Evolutionary conservation across 352 stramenopile genomes (phyloP).

Genomic region (Pythium sp.): DNA sequence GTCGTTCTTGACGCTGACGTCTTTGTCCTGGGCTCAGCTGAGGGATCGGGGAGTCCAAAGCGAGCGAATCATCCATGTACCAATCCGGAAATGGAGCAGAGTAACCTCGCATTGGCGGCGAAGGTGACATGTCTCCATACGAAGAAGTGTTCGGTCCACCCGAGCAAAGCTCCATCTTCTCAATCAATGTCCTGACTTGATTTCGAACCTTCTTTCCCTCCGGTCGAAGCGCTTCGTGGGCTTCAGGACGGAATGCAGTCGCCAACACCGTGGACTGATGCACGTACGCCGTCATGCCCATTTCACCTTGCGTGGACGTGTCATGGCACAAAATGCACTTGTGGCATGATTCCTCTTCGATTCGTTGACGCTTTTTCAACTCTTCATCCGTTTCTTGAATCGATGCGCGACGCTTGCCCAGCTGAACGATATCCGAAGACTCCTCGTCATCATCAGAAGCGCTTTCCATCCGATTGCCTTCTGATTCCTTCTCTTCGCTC

Average conservation of each 20-base stretch:
- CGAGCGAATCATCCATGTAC: conserved; percentile 54
- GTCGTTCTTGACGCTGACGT: conserved; percentile 44
- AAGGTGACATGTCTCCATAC: conserved; percentile 38
- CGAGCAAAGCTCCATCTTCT: conserved; percentile 86
- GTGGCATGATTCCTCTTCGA: conserved; percentile 37
- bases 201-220: conserved; percentile 53
- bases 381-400: conserved; percentile 29
- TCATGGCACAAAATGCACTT: conserved; percentile 89
- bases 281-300: conserved; percentile 82
- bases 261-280: conserved; percentile 86
- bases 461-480: conserved; percentile 14
- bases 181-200: conserved; percentile 70
- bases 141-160: conserved; percentile 32
- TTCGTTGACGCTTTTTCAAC: conserved; percentile 47
- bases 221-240: conserved; percentile 52
- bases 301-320: conserved; percentile 70
- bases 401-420: conserved; percentile 52
- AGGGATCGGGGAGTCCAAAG: conserved; percentile 20
- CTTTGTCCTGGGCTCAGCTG: conserved; percentile 37
- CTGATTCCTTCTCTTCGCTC: conserved; percentile 26
- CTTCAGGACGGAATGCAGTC: conserved; percentile 66
- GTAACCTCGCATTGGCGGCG: conserved; percentile 58
- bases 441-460: conserved; percentile 17
- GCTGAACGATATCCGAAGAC: conserved; percentile 8
- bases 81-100: conserved; percentile 64